These are phyloP conservation scores for Obelidium mucronatum DNA, from an alignment of 192 early-diverging fungal species.

Conservation along the genomic window DNA sequence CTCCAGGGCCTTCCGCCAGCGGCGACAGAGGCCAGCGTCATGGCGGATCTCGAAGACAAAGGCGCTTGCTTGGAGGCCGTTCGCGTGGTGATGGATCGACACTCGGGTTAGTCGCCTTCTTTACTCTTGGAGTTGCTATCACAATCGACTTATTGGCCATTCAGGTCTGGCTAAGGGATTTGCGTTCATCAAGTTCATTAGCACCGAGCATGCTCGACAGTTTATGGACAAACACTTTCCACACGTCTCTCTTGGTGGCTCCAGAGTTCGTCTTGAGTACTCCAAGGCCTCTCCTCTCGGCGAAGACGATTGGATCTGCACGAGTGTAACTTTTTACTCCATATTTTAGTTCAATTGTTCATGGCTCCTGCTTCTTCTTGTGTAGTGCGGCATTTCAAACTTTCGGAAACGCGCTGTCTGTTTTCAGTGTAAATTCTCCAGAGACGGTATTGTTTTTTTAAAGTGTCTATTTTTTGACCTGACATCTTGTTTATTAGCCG, in stretches of 20 bases:
- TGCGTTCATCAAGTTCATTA: constrained; percentile 40
- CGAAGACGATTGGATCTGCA: constrained; percentile 39
- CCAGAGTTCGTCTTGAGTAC: constrained; percentile 31
- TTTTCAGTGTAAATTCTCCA: constrained; percentile 25
- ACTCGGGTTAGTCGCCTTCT: constrained; percentile 5
- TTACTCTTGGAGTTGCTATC: neutral
- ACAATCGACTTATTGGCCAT: neutral
- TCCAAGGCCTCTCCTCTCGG: neutral
- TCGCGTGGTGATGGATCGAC: constrained; percentile 30
- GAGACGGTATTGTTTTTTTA: constrained; percentile 10
- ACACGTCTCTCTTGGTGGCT: neutral
- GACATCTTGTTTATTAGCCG: neutral
- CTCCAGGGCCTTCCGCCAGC: constrained; percentile 25
- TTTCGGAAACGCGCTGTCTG: constrained; percentile 20
- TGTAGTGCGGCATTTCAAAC: constrained; percentile 34
- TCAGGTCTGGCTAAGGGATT: constrained; percentile 35
- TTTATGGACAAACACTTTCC: constrained; percentile 30
- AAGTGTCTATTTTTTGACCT: neutral
- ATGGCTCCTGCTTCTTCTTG: neutral
- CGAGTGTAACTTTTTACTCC: constrained; percentile 18
- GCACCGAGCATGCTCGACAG: constrained; percentile 25
- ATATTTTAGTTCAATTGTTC: neutral
- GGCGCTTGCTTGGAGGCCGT: constrained; percentile 26
- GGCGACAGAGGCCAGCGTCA: constrained; percentile 2
- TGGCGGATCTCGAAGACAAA: constrained; percentile 16